These are phyloP conservation scores for Saitozyma sp. DNA, from an alignment of 768 basidiomycete genomes.

Conservation along the genomic window DNA sequence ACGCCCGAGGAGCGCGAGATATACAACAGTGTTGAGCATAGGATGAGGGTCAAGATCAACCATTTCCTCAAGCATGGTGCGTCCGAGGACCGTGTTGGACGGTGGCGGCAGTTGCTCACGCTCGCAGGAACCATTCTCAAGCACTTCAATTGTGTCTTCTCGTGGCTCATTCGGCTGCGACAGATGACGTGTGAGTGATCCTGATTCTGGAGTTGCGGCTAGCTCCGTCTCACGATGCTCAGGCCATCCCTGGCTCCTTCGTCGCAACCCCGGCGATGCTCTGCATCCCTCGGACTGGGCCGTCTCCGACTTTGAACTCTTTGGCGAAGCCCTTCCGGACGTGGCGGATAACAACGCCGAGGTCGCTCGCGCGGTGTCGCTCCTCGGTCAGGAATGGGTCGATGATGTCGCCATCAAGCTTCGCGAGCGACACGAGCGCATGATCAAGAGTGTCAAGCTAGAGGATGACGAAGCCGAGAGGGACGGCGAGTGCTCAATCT, in stretches of 20 bases:
- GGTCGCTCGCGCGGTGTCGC: conserved; percentile 9
- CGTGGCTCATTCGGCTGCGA: conserved; percentile 70
- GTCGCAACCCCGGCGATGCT: conserved; percentile 58
- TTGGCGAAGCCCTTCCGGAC: conserved; percentile 16
- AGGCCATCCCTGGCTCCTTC: conserved; percentile 65
- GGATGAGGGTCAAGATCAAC: conserved; percentile 65
- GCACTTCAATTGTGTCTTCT: conserved; percentile 63
- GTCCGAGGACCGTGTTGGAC: background rate
- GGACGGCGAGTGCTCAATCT: conserved; percentile 62
- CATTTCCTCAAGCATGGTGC: conserved; percentile 24
- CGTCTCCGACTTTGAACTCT: conserved; percentile 41
- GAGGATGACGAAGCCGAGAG: conserved; percentile 56
- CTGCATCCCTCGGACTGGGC: conserved; percentile 46
- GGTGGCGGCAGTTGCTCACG: background rate
- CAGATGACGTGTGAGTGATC: conserved; percentile 61
- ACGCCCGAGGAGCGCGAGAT: conserved; percentile 64
- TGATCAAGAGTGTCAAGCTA: conserved; percentile 52
- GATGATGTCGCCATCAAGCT: conserved; percentile 29
- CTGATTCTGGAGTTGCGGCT: background rate
- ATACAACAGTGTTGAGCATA: conserved; percentile 55
- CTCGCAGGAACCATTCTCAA: conserved; percentile 64
- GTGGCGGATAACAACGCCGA: conserved; percentile 19
- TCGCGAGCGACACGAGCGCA: conserved; percentile 18
- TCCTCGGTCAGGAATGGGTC: conserved; percentile 32
- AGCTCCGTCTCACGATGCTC: background rate